Evolutionary conservation across 257 asterid genomes (phyloP).

Genomic region (Primulina eburnea): DNA sequence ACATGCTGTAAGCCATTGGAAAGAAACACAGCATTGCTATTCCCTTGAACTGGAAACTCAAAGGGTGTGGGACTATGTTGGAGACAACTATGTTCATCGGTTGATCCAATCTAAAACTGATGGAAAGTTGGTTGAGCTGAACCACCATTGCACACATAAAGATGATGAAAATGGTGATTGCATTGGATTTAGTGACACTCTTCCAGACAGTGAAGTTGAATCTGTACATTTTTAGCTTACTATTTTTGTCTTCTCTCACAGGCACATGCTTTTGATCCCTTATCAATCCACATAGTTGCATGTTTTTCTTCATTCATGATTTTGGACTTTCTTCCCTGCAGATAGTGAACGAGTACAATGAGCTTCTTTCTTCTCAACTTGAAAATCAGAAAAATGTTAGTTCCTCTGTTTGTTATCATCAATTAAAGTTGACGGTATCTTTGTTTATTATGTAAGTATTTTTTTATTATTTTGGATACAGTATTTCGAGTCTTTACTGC

Average conservation of each 20-base stretch:
- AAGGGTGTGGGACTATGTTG: constrained; percentile 95
- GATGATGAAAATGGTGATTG: constrained; percentile 48
- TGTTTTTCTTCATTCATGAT: constrained; percentile 20
- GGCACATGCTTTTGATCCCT: constrained; percentile 17
- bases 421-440: constrained; percentile 18
- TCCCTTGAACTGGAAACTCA: constrained; percentile 96
- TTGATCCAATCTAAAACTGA: constrained; percentile 92
- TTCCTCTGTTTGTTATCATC: constrained; percentile 24
- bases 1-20: constrained; percentile 86
- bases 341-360: constrained; percentile 90
- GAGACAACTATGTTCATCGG: constrained; percentile 96
- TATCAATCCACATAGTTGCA: constrained; percentile 3
- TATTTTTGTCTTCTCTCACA: constrained; percentile 13
- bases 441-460: constrained; percentile 25
- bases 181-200: constrained; percentile 50
- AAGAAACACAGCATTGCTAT: constrained; percentile 93
- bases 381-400: constrained; percentile 87
- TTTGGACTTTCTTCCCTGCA: constrained; percentile 34
- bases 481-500: constrained; percentile 82
- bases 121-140: constrained; percentile 89
- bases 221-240: constrained; percentile 44
- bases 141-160: constrained; percentile 51
- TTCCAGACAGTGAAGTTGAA: constrained; percentile 65
- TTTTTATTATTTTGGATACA: constrained; percentile 38
- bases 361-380: constrained; percentile 79